phyloP scores from a whole-genome alignment of 2,329 filamentous ascomycete species.

The Colletotrichum sp. region DNA sequence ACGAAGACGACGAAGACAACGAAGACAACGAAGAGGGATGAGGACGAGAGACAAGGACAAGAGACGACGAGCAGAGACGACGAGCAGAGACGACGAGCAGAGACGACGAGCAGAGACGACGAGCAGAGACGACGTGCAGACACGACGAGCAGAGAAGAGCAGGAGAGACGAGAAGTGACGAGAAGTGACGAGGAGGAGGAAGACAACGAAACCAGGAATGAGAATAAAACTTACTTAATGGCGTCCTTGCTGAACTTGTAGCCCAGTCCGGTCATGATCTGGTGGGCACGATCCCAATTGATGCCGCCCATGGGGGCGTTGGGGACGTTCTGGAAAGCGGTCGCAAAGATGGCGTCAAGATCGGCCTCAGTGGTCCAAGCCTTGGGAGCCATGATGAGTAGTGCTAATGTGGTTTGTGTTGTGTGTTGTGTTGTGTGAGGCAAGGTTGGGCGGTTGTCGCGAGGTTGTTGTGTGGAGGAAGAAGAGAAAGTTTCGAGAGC shows the following conservation, averaged over 20 bases:
- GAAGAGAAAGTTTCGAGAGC: neutral
- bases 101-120: no score
- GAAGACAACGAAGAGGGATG: neutral
- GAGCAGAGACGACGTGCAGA: neutral
- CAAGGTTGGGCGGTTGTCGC: neutral
- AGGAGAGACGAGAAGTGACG: neutral
- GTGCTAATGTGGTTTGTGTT: neutral
- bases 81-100: neutral
- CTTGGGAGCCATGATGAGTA: neutral
- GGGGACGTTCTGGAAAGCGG: conserved; percentile 27
- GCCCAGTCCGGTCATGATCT: conserved; percentile 35
- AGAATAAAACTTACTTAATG: conserved; percentile 34
- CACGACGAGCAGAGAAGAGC: no score
- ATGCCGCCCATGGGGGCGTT: conserved; percentile 25
- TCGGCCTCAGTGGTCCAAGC: conserved; percentile 38
- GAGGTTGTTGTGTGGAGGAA: neutral
- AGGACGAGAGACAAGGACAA: no score
- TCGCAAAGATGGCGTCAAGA: conserved; percentile 41
- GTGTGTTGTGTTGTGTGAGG: neutral
- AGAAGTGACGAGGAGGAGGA: neutral
- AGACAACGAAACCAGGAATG: neutral
- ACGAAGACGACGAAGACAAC: neutral
- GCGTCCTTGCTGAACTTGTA: conserved; percentile 43
- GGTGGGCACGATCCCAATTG: conserved; percentile 38
- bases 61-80: neutral